Percentiles rank a stretch among this genome's conserved stretches.
Conservation (phyloP, 148 eudicot genomes). For the Amaranthus hypochondriacus region DNA sequence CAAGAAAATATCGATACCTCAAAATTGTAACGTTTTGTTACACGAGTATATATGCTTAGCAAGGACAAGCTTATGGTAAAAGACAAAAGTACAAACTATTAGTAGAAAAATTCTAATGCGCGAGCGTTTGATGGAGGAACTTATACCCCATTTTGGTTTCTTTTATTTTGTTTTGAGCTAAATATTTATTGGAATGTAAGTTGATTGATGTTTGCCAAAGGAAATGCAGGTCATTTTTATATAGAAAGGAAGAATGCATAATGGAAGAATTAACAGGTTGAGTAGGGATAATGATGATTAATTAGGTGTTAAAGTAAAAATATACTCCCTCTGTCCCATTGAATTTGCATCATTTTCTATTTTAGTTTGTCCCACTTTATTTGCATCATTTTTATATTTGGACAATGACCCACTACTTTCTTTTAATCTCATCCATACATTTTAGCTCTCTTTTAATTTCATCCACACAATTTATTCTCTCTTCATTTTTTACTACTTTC, state of each 20-base stretch:
- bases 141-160: slow-evolving; percentile 8
- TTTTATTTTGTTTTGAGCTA: background rate
- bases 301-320: slow-evolving; percentile 11
- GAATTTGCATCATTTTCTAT: no score
- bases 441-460: no score
- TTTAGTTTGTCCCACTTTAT: no score
- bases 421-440: no score
- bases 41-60: slow-evolving; percentile 18
- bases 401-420: no score
- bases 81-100: background rate
- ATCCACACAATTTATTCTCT: no score
- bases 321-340: no score
- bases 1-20: slow-evolving; percentile 1
- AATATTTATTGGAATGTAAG: background rate
- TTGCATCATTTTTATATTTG: no score
- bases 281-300: slow-evolving; percentile 4
- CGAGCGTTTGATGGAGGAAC: background rate
- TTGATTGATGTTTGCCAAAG: slow-evolving; percentile 10
- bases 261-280: background rate
- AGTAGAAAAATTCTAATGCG: slow-evolving; percentile 14
- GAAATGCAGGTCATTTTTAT: slow-evolving; percentile 15
- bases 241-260: background rate
- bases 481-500: no score
- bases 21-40: slow-evolving; percentile 28
- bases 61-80: slow-evolving; percentile 19